Base-by-base conservation (phyloP, 2,329 filamentous ascomycete species). In the Penicillium palitans region DNA sequence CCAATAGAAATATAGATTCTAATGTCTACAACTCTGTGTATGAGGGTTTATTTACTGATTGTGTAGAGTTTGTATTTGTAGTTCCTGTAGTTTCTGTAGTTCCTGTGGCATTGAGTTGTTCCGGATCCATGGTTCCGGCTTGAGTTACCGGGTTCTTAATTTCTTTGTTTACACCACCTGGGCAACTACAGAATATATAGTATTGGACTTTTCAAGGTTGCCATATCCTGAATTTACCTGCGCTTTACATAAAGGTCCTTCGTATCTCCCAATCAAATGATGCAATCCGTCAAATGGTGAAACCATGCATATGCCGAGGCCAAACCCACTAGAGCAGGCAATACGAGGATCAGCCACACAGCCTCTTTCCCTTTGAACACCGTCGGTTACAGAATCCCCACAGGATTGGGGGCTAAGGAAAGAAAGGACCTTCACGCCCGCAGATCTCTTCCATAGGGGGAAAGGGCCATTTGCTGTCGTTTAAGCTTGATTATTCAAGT, bases 1-100 rank as follows among this genome's bases (percentile, higher is more conserved):
- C 49, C 29, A 44, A 61, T 63, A 60, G 59, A 62, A 61, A 65
- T 61, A 66, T 58, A 66, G 62, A 65, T 57, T 46, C 48, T 61
- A 65, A 65, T 61, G 61, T 63, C 55, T 67, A 59, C 51, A 63
- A 53, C 50, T 51, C 21, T 40, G 35, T 8, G 9, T 17, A 12
- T 2, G 37, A 41, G 15, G 24, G 21, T 15, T 12, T 19, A 15
- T 29, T 21, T 39, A 24, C 29, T n/a, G 6, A 27, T 13, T 37
- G 7, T 12, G 17, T 29, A 21, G 12, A 21, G 19, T 37, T n/a
- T n/a, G 5, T n/a, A 24, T 31, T 31, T 31, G 24, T n/a, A n/a
- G 39, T 41, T 41, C 31, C 5, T 33, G 31, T 51, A 40, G 19
- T 21, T 21, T 21, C 19, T 21, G 19, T 21, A 21, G 13, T 9